Percentiles rank a stretch among this genome's conserved stretches.
These are phyloP conservation scores for Hericium erinaceus DNA, from an alignment of 768 basidiomycete genomes.

Conservation along the genomic window DNA sequence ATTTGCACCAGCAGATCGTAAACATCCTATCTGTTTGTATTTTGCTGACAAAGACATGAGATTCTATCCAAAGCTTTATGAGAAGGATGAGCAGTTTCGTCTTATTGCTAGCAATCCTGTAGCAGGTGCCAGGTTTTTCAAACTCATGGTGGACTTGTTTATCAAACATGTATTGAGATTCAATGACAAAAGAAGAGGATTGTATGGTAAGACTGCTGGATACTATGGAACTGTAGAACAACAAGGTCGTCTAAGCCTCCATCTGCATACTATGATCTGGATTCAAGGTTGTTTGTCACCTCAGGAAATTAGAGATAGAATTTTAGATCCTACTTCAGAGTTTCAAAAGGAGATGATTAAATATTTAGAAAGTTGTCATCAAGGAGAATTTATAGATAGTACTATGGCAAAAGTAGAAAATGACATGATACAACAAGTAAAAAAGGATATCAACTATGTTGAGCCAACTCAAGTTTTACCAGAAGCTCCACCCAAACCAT, in stretches of 20 bases:
- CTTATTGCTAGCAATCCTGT: slow-evolving; percentile 9
- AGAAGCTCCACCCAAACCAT: too few relatives aligned
- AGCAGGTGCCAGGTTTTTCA: slow-evolving; percentile 14
- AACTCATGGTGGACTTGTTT: slow-evolving; percentile 11
- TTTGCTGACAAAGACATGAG: slow-evolving; percentile 8
- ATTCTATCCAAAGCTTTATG: neutral
- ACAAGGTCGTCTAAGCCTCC: slow-evolving; percentile 1
- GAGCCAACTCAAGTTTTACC: too few relatives aligned
- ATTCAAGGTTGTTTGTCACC: slow-evolving; percentile 5
- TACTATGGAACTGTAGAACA: slow-evolving; percentile 19
- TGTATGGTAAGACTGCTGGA: slow-evolving; percentile 13
- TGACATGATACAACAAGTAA: too few relatives aligned
- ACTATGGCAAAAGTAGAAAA: neutral
- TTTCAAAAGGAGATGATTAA: slow-evolving; percentile 7
- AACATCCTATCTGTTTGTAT: slow-evolving; percentile 12
- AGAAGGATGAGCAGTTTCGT: neutral
- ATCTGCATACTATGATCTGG: slow-evolving; percentile 16
- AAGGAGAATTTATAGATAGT: slow-evolving; percentile 7
- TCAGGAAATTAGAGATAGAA: slow-evolving; percentile 12
- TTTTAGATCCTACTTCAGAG: slow-evolving; percentile 3
- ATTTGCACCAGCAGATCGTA: slow-evolving; percentile 15
- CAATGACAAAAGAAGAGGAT: neutral
- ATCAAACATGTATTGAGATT: slow-evolving; percentile 4
- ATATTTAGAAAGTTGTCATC: slow-evolving; percentile 11
- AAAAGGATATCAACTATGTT: too few relatives aligned